These are phyloP conservation scores for Phytophthora pluvialis DNA, from an alignment of 352 stramenopile species.

Conservation along the genomic window DNA sequence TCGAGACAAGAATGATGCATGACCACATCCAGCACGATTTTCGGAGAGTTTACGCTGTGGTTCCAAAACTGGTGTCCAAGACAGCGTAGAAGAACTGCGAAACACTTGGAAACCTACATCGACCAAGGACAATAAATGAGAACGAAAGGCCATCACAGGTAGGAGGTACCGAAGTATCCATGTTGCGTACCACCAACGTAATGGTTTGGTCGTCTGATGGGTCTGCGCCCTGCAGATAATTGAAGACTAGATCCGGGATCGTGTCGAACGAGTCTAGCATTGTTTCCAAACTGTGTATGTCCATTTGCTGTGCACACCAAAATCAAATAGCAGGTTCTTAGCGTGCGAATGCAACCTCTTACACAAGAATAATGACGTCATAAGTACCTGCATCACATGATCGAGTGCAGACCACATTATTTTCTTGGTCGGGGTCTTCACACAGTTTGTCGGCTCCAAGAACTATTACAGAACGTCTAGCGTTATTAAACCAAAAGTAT, in stretches of 20 bases:
- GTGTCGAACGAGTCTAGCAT: constrained; percentile 89
- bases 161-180: neutral
- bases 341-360: neutral
- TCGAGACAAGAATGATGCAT: constrained; percentile 68
- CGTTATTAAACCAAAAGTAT: neutral
- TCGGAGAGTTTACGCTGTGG: constrained; percentile 72
- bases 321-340: constrained; percentile 12
- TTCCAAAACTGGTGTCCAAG: constrained; percentile 87
- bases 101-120: constrained; percentile 82
- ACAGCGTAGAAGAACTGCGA: constrained; percentile 71
- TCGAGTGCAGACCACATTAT: constrained; percentile 85
- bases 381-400: constrained; percentile 79
- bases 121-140: neutral
- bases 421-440: constrained; percentile 81
- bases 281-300: constrained; percentile 75
- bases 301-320: constrained; percentile 63
- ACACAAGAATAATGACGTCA: neutral
- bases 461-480: constrained; percentile 53
- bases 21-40: constrained; percentile 71
- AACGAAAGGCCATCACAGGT: constrained; percentile 1
- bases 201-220: constrained; percentile 71
- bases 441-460: constrained; percentile 70
- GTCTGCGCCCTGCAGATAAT: constrained; percentile 80
- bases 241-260: constrained; percentile 86
- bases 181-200: constrained; percentile 70